Percentiles rank a stretch among this genome's conserved stretches.
Conservation (phyloP, 768 basidiomycete species). For the Rhodocollybia butyracea region DNA sequence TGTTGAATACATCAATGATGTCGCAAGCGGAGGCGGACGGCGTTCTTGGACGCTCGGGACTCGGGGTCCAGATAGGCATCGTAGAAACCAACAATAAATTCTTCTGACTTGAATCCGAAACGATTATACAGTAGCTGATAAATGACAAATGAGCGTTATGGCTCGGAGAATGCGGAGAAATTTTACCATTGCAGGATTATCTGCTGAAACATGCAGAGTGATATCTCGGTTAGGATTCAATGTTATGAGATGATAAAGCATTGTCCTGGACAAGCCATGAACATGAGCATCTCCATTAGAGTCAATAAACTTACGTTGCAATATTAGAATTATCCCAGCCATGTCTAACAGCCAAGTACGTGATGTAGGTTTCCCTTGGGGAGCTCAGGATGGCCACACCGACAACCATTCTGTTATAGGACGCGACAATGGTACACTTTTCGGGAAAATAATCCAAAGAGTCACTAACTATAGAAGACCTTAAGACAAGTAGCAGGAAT, state of each 20-base stretch:
- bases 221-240: constrained; percentile 76
- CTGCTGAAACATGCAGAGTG: constrained; percentile 78
- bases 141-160: neutral
- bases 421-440: constrained; percentile 71
- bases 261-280: constrained; percentile 43
- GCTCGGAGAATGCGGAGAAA: neutral
- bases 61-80: constrained; percentile 70
- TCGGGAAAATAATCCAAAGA: constrained; percentile 68
- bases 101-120: constrained; percentile 87
- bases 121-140: constrained; percentile 74
- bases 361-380: constrained; percentile 79
- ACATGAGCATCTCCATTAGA: neutral
- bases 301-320: constrained; percentile 50
- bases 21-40: constrained; percentile 72
- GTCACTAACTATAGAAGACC: constrained; percentile 53
- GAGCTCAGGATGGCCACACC: constrained; percentile 76
- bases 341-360: constrained; percentile 72
- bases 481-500: constrained; percentile 4
- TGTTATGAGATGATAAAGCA: constrained; percentile 73
- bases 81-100: constrained; percentile 80
- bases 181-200: constrained; percentile 76
- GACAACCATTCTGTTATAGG: constrained; percentile 67
- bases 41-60: constrained; percentile 76
- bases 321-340: constrained; percentile 83
- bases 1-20: constrained; percentile 24